These are phyloP conservation scores for Hamamelis virginiana DNA, from an alignment of 164 flowering plant species.

Conservation along the genomic window DNA sequence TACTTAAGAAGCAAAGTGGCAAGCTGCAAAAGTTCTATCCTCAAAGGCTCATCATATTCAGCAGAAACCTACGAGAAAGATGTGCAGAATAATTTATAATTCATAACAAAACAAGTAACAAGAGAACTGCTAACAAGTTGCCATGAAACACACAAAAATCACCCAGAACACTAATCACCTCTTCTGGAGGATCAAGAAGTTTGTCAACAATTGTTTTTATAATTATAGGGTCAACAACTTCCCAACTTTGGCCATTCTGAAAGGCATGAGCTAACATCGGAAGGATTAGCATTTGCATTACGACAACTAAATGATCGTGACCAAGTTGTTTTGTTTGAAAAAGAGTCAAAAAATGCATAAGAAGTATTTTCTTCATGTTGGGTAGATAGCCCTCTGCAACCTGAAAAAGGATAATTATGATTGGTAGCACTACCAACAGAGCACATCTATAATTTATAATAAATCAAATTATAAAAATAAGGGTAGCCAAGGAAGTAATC, in stretches of 20 bases:
- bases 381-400: constrained; percentile 97
- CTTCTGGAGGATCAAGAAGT: constrained; percentile 99
- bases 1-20: constrained; percentile 95
- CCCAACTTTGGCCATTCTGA: constrained; percentile 93
- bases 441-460: neutral
- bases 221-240: constrained; percentile 81
- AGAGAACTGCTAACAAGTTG: constrained; percentile 1
- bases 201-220: constrained; percentile 93
- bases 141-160: neutral
- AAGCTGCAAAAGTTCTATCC: constrained; percentile 97
- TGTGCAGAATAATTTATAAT: neutral
- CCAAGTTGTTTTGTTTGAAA: constrained; percentile 88
- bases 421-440: neutral
- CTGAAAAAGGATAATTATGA: constrained; percentile 32
- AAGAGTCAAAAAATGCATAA: constrained; percentile 75
- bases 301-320: constrained; percentile 88
- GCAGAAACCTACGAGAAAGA: constrained; percentile 68
- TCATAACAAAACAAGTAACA: neutral
- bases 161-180: constrained; percentile 53
- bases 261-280: constrained; percentile 98
- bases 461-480: neutral
- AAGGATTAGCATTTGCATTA: constrained; percentile 99
- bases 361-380: constrained; percentile 75
- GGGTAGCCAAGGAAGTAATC: neutral
- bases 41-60: constrained; percentile 94